Evolutionary conservation across 1,284 basidiomycete species (phyloP).

Genomic region (Takashimella tepidaria): DNA sequence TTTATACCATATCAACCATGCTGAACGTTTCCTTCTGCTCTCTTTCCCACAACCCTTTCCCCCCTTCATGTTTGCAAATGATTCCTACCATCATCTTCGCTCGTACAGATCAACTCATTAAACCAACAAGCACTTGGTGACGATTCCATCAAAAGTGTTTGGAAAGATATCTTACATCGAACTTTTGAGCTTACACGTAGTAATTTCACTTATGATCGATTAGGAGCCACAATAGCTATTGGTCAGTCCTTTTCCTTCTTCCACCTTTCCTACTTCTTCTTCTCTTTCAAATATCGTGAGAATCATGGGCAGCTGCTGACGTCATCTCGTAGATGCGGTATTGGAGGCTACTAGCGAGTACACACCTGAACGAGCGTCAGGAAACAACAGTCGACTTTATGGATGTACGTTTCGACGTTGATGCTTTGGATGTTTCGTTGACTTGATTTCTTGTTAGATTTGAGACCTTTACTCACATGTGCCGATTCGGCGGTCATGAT

Average conservation of each 20-base stretch:
- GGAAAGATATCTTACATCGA: slow-evolving; percentile 50
- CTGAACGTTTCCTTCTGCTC: no score
- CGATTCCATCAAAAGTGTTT: slow-evolving; percentile 42
- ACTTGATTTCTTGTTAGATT: slow-evolving; percentile 25
- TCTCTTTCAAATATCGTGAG: background rate
- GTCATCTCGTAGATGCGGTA: slow-evolving; percentile 32
- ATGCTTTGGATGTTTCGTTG: background rate
- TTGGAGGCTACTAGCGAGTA: slow-evolving; percentile 42
- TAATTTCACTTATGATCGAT: slow-evolving; percentile 48
- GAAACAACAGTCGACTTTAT: slow-evolving; percentile 44
- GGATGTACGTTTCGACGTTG: slow-evolving; percentile 33
- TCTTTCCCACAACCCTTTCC: background rate
- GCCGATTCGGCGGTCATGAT: slow-evolving; percentile 47
- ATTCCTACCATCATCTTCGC: no score
- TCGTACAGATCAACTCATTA: slow-evolving; percentile 35
- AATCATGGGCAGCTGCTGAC: slow-evolving; percentile 8
- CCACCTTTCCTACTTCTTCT: background rate
- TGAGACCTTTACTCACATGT: slow-evolving; percentile 43
- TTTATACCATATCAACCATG: background rate
- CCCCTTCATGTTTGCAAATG: background rate
- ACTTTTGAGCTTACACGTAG: slow-evolving; percentile 52
- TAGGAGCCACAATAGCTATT: slow-evolving; percentile 51
- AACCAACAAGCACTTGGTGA: slow-evolving; percentile 43
- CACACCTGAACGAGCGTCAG: slow-evolving; percentile 41
- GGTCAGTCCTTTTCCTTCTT: slow-evolving; percentile 30